Percentiles rank a stretch among this genome's conserved stretches.
Conservation (phyloP, 768 basidiomycete genomes). For the Phylloporus arenicola region DNA sequence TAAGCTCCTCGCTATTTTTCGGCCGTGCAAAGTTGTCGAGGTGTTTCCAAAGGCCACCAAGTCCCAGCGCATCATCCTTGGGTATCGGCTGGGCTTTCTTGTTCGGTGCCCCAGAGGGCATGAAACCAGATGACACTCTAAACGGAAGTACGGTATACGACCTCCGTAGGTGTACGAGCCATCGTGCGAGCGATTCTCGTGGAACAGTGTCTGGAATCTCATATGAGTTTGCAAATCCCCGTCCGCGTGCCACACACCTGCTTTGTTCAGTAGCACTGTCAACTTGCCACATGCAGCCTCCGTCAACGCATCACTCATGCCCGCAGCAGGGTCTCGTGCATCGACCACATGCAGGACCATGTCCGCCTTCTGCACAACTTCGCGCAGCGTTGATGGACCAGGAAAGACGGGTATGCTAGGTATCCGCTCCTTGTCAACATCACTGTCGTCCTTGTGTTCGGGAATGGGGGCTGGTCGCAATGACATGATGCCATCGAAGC, state of each 20-base stretch:
- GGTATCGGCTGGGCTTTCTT: conserved; percentile 43
- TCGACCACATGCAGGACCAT: conserved; percentile 79
- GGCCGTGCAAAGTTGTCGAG: conserved; percentile 45
- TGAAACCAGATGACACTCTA: conserved; percentile 63
- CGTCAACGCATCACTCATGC: conserved; percentile 61
- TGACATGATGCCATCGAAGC: conserved; percentile 37
- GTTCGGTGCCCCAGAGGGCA: conserved; percentile 40
- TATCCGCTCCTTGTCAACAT: conserved; percentile 1
- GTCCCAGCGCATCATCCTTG: conserved; percentile 57
- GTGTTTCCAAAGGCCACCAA: conserved; percentile 43
- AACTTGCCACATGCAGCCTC: conserved; percentile 41
- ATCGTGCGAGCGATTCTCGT: conserved; percentile 64
- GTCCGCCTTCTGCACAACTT: conserved; percentile 70
- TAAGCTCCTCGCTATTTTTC: conserved; percentile 46
- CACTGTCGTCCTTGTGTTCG: not conserved
- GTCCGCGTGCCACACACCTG: conserved; percentile 48
- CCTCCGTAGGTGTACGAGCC: conserved; percentile 58
- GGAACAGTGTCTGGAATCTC: conserved; percentile 64
- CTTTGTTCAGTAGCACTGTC: conserved; percentile 79
- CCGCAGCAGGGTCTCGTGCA: conserved; percentile 73
- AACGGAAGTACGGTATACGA: conserved; percentile 66
- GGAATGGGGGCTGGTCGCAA: conserved; percentile 7
- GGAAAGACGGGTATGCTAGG: conserved; percentile 21
- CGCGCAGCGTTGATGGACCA: conserved; percentile 25
- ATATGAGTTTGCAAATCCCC: not conserved